A percentile compares a stretch with the other conserved stretches of the same genome.
Evolutionary conservation across 129 eudicot genomes (phyloP).

Genomic region (Pseudognaphalium luteoalbum): DNA sequence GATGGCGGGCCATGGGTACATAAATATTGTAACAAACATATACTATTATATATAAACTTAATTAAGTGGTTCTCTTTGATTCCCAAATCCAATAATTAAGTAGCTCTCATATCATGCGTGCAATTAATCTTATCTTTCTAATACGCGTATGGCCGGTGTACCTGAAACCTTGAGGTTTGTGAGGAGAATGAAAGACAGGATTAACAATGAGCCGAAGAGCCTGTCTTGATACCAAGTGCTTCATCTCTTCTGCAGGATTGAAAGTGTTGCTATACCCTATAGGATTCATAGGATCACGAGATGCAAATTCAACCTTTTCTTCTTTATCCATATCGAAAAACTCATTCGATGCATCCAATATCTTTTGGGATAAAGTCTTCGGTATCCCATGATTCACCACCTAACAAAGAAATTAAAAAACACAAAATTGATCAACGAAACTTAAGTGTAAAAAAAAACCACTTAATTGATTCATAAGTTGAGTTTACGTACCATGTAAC

Average conservation of each 20-base stretch:
- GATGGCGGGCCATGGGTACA: too few relatives aligned
- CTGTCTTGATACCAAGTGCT: not conserved
- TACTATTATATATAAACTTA: too few relatives aligned
- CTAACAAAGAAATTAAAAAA: not conserved
- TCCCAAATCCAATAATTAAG: too few relatives aligned
- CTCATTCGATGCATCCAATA: not conserved
- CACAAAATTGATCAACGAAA: not conserved
- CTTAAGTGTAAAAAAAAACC: not conserved
- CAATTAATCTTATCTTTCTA: too few relatives aligned
- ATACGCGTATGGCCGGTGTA: not conserved
- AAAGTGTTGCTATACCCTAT: not conserved
- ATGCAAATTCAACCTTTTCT: not conserved
- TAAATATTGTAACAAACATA: too few relatives aligned
- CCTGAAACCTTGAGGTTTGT: conserved; percentile 1
- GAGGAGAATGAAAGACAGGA: not conserved
- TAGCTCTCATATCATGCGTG: too few relatives aligned
- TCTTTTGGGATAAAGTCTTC: not conserved
- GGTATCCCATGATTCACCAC: conserved; percentile 9
- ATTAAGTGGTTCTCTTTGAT: too few relatives aligned
- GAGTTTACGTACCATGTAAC: not conserved
- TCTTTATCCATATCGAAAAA: not conserved
- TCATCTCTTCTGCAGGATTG: not conserved
- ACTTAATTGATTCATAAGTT: not conserved
- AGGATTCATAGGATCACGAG: not conserved
- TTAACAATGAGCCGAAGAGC: not conserved